Percentiles rank a stretch among this genome's conserved stretches.
Evolutionary conservation across 768 basidiomycete genomes (phyloP).

Genomic region (Tremella yokohamensis): DNA sequence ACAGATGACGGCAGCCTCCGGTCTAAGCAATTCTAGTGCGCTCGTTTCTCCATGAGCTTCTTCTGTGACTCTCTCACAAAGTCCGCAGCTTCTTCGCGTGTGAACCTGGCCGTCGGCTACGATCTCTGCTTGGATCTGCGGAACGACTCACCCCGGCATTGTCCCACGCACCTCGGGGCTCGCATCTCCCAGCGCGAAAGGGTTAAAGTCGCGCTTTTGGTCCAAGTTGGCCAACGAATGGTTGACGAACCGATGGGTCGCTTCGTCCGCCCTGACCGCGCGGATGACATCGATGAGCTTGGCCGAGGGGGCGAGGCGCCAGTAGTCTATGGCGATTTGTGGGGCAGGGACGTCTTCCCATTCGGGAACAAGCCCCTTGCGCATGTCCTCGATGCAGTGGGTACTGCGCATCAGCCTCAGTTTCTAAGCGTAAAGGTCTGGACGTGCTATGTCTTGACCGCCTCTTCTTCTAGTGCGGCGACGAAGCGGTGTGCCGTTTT

Average conservation of each 20-base stretch:
- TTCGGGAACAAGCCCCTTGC: conserved; percentile 48
- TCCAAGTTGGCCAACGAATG: conserved; percentile 88
- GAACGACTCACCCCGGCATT: conserved; percentile 63
- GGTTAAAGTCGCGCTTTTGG: conserved; percentile 70
- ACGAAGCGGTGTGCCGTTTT: conserved; percentile 74
- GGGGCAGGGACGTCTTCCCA: conserved; percentile 72
- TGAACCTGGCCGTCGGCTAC: conserved; percentile 37
- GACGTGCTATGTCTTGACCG: conserved; percentile 81
- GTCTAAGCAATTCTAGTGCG: background rate
- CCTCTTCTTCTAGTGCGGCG: conserved; percentile 89
- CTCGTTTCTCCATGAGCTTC: conserved; percentile 17
- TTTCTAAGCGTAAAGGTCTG: conserved; percentile 1
- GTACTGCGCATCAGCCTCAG: conserved; percentile 53
- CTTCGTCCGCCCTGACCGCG: conserved; percentile 88
- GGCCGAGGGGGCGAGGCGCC: conserved; percentile 52
- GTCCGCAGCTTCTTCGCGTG: conserved; percentile 49
- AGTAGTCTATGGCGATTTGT: conserved; percentile 85
- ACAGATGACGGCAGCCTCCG: too few relatives aligned
- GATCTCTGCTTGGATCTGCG: background rate
- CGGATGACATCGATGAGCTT: conserved; percentile 77
- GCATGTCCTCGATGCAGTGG: conserved; percentile 75
- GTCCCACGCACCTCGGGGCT: conserved; percentile 78
- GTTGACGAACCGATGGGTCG: conserved; percentile 88
- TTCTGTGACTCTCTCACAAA: conserved; percentile 47
- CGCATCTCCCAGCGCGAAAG: conserved; percentile 71